Evolutionary conservation across 768 basidiomycete species (phyloP).

Genomic region (Tricholoma furcatifolium): DNA sequence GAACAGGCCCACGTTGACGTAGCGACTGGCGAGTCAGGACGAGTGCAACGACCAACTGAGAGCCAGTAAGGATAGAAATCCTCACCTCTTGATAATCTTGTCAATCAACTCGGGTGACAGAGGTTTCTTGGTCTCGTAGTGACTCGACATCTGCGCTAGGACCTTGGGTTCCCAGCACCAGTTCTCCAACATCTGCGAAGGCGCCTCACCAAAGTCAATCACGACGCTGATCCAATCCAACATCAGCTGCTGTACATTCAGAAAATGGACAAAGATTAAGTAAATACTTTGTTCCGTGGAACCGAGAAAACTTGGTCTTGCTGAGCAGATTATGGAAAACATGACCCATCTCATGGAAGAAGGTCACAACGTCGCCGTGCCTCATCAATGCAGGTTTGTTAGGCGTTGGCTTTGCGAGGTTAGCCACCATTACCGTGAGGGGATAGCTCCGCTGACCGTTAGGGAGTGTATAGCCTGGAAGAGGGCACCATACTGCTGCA

Average conservation of each 20-base stretch:
- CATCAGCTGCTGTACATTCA: background rate
- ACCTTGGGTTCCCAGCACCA: conserved; percentile 90
- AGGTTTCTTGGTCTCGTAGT: conserved; percentile 72
- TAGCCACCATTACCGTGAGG: conserved; percentile 84
- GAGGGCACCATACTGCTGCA: conserved; percentile 81
- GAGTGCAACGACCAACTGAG: background rate
- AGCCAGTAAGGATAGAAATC: conserved; percentile 2
- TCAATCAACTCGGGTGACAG: conserved; percentile 72
- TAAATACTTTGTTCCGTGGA: conserved; percentile 73
- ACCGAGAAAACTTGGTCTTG: conserved; percentile 66
- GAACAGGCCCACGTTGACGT: conserved; percentile 80
- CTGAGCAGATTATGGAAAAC: conserved; percentile 71
- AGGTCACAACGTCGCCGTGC: conserved; percentile 87
- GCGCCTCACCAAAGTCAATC: conserved; percentile 85
- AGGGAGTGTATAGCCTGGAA: conserved; percentile 59
- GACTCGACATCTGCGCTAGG: conserved; percentile 74
- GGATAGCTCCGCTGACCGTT: conserved; percentile 70
- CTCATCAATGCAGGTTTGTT: conserved; percentile 84
- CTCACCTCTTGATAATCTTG: conserved; percentile 75
- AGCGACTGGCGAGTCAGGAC: conserved; percentile 45
- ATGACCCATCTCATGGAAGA: conserved; percentile 90
- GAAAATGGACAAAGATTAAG: background rate
- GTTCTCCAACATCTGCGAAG: conserved; percentile 91
- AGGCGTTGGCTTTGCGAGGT: conserved; percentile 81
- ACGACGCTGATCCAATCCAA: conserved; percentile 48